These are phyloP conservation scores for Phytophthora gonapodyides DNA, from an alignment of 352 stramenopile species.

Conservation along the genomic window DNA sequence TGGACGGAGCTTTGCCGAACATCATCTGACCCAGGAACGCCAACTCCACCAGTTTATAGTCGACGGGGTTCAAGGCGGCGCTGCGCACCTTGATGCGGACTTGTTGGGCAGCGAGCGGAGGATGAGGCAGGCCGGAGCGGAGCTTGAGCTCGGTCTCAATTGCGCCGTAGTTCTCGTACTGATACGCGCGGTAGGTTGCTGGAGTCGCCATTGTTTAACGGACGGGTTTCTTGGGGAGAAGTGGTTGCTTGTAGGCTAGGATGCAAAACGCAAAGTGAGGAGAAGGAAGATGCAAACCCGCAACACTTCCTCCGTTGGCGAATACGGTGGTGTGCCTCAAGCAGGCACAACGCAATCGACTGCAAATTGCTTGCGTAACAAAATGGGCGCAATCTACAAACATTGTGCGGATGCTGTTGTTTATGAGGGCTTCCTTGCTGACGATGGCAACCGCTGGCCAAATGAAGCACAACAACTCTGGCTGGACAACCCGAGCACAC, in stretches of 20 bases:
- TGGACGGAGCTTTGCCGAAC: slow-evolving; percentile 20
- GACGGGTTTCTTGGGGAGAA: not conserved
- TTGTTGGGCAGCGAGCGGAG: slow-evolving; percentile 25
- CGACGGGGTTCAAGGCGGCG: slow-evolving; percentile 61
- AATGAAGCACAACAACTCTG: no score
- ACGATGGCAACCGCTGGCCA: no score
- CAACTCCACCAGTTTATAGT: slow-evolving; percentile 52
- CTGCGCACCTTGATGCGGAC: slow-evolving; percentile 59
- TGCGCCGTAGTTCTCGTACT: slow-evolving; percentile 32
- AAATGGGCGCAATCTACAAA: no score
- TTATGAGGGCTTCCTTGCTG: no score
- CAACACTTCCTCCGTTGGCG: no score
- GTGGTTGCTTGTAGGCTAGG: not conserved
- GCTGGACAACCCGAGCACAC: no score
- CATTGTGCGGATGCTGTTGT: no score
- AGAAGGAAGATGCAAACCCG: not conserved
- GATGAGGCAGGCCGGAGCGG: slow-evolving; percentile 7
- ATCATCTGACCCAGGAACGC: slow-evolving; percentile 19
- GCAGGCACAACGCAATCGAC: no score
- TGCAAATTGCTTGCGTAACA: no score
- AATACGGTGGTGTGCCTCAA: no score
- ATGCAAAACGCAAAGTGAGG: not conserved
- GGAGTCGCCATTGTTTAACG: slow-evolving; percentile 17
- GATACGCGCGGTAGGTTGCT: slow-evolving; percentile 27
- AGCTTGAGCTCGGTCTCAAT: slow-evolving; percentile 27